Conservation (phyloP, 768 basidiomycete species). For the Coprinellus aureogranulatus region DNA sequence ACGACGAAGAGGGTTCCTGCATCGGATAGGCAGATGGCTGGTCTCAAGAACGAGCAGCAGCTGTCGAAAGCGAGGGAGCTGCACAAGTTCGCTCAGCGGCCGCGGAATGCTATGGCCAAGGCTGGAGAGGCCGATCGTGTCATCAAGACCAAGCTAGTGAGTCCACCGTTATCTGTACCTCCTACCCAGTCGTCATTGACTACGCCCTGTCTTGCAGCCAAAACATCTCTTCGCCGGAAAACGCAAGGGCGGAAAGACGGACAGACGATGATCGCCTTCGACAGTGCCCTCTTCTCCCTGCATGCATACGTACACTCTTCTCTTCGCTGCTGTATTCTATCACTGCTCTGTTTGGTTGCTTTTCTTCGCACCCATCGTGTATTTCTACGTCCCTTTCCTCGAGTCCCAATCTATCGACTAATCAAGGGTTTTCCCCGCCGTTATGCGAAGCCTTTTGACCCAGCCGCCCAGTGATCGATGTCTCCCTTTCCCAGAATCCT, state of each 20-base stretch:
- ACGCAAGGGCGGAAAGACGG: slow-evolving; percentile 80
- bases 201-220: slow-evolving; percentile 49
- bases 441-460: too few relatives aligned
- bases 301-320: slow-evolving; percentile 7
- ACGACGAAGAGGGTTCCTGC: slow-evolving; percentile 56
- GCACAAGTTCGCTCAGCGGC: slow-evolving; percentile 83
- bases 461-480: too few relatives aligned
- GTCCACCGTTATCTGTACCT: slow-evolving; percentile 18
- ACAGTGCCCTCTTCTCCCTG: not conserved
- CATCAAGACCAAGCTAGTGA: slow-evolving; percentile 80
- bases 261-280: slow-evolving; percentile 52
- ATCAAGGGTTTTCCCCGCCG: too few relatives aligned
- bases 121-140: slow-evolving; percentile 88
- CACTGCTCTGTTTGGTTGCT: slow-evolving; percentile 6
- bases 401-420: too few relatives aligned
- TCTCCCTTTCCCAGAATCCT: too few relatives aligned
- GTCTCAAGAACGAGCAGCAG: slow-evolving; percentile 82
- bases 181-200: slow-evolving; percentile 3
- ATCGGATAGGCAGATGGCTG: slow-evolving; percentile 72
- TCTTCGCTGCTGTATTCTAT: slow-evolving; percentile 13
- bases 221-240: slow-evolving; percentile 87
- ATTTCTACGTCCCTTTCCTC: not conserved
- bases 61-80: slow-evolving; percentile 74
- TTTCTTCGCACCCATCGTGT: slow-evolving; percentile 1
- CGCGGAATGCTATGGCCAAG: slow-evolving; percentile 83